phyloP scores from a whole-genome alignment of 2,329 filamentous ascomycete genomes.

The Ustilaginoidea virens region DNA sequence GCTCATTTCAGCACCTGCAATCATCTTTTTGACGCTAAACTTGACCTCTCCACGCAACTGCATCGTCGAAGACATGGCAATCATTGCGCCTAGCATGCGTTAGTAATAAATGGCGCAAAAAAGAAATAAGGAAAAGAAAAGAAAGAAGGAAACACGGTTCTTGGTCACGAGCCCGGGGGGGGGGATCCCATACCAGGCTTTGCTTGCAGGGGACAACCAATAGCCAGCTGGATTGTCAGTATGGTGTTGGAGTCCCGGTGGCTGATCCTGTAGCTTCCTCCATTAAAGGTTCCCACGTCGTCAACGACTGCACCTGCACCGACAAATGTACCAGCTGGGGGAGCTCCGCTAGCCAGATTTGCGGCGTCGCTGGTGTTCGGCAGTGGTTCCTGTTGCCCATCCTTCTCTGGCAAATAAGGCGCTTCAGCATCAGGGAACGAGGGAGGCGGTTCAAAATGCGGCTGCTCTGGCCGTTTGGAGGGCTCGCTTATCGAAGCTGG shows the following conservation, averaged over 20 bases:
- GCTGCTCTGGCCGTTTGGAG: constrained; percentile 9
- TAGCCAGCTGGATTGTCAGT: constrained; percentile 74
- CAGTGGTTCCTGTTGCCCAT: constrained; percentile 9
- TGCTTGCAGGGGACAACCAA: constrained; percentile 67
- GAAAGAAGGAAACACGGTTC: no score
- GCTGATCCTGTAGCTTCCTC: constrained; percentile 83
- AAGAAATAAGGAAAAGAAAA: not conserved
- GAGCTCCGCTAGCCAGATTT: constrained; percentile 23
- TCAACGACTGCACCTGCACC: constrained; percentile 51
- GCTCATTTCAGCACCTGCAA: constrained; percentile 65
- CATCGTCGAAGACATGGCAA: constrained; percentile 83
- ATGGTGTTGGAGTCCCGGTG: constrained; percentile 86
- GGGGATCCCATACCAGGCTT: constrained; percentile 53
- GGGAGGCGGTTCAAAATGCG: constrained; percentile 14
- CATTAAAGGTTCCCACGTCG: constrained; percentile 93
- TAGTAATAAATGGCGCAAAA: not conserved
- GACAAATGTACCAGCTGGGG: constrained; percentile 39
- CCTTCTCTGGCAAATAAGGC: constrained; percentile 16
- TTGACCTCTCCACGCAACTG: constrained; percentile 71
- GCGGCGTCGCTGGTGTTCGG: constrained; percentile 11
- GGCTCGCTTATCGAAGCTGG: constrained; percentile 11
- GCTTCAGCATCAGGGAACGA: constrained; percentile 9
- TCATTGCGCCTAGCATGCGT: constrained; percentile 53
- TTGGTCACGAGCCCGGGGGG: no score
- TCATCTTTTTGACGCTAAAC: constrained; percentile 83